phyloP scores from a whole-genome alignment of 2,329 filamentous ascomycete genomes.

The Fusarium sp. region DNA sequence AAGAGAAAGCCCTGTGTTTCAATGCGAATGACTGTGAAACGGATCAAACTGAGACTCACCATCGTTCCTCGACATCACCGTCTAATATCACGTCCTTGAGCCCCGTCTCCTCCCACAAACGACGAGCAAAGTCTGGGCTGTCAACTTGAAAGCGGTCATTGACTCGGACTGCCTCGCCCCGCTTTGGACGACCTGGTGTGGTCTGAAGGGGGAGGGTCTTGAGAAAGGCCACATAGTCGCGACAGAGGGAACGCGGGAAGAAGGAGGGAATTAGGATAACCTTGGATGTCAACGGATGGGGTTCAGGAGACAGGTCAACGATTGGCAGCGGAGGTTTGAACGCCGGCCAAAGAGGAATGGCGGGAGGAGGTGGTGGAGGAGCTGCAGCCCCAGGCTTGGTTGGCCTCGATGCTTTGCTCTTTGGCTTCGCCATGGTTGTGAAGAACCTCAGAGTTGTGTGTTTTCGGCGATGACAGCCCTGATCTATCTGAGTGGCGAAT shows the following conservation, averaged over 20 bases:
- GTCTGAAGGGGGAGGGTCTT: constrained; percentile 77
- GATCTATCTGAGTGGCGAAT: neutral
- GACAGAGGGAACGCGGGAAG: constrained; percentile 80
- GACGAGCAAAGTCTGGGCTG: constrained; percentile 78
- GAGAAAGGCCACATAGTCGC: constrained; percentile 80
- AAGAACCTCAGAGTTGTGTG: neutral
- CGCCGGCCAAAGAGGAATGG: constrained; percentile 72
- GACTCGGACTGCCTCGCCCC: constrained; percentile 83
- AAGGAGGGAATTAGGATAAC: constrained; percentile 81
- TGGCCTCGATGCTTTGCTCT: constrained; percentile 47
- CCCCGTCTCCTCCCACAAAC: constrained; percentile 82
- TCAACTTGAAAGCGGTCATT: constrained; percentile 91
- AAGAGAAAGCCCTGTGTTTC: neutral
- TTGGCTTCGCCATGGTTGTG: constrained; percentile 51
- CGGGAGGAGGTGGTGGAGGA: constrained; percentile 46
- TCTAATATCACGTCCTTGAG: constrained; percentile 71
- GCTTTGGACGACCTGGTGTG: constrained; percentile 82
- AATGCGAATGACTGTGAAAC: neutral
- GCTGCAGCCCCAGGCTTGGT: constrained; percentile 32
- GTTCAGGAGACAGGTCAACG: constrained; percentile 70
- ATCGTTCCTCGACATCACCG: constrained; percentile 54
- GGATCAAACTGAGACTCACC: constrained; percentile 53
- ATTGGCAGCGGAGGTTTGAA: constrained; percentile 77
- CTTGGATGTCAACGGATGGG: constrained; percentile 65
- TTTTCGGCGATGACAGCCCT: neutral